Evolutionary conservation across 2,329 filamentous ascomycete species (phyloP).

Genomic region (Beauveria caledonica): DNA sequence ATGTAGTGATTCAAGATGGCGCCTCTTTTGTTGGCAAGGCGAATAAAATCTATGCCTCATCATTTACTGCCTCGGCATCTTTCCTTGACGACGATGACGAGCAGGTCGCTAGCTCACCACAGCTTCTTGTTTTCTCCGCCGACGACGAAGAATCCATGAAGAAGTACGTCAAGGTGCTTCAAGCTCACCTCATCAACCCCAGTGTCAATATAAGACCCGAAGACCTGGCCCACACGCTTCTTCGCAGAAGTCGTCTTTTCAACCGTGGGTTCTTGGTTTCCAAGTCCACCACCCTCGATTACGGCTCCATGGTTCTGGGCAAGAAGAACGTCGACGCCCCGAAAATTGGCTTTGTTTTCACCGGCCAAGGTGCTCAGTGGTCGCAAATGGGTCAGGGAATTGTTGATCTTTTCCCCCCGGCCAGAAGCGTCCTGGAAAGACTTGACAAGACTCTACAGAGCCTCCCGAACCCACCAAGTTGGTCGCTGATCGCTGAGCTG

Average conservation of each 20-base stretch:
- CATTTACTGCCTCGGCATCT: no score
- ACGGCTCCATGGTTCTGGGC: neutral
- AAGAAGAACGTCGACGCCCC: neutral
- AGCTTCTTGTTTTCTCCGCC: no score
- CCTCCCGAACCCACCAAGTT: neutral
- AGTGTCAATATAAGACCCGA: neutral
- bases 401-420: no score
- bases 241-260: neutral
- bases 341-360: slow-evolving; percentile 20
- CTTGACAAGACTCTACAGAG: neutral
- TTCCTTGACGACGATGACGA: no score
- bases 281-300: neutral
- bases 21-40: no score
- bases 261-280: neutral
- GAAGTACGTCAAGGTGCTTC: no score
- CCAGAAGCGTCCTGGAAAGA: neutral
- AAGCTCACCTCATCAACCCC: no score
- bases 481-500: neutral
- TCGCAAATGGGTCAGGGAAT: slow-evolving; percentile 18
- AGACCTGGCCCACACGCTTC: neutral
- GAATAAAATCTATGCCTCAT: no score
- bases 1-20: no score
- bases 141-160: no score
- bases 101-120: no score
- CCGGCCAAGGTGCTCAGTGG: slow-evolving; percentile 28